Conservation (phyloP, 768 basidiomycete genomes). For the Sarcodon sp. region DNA sequence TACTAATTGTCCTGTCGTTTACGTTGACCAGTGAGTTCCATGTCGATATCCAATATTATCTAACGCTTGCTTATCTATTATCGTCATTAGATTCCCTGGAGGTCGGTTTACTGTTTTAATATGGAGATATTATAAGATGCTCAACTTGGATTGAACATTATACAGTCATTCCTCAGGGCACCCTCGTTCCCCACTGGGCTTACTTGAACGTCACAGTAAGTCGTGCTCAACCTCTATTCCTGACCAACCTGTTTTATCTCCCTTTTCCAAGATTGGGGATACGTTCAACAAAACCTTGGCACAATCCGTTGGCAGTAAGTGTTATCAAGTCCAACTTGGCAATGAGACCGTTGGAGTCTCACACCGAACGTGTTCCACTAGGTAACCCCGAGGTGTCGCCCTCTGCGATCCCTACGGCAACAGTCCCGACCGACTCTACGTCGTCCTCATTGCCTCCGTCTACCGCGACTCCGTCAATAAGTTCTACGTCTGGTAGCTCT, state of each 20-base stretch:
- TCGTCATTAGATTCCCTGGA: neutral
- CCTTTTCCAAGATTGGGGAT: no score
- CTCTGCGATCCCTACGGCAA: no score
- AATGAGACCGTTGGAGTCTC: no score
- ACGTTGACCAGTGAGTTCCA: neutral
- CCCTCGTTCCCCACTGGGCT: slow-evolving; percentile 35
- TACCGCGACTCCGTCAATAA: neutral
- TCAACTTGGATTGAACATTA: no score
- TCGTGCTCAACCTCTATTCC: neutral
- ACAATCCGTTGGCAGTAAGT: neutral
- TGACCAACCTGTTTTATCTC: no score
- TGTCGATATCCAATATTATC: slow-evolving; percentile 11
- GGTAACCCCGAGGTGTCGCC: no score
- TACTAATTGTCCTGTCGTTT: neutral
- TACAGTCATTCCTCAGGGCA: slow-evolving; percentile 24
- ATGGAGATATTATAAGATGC: no score
- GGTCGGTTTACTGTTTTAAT: neutral
- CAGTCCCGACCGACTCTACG: neutral
- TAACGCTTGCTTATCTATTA: neutral
- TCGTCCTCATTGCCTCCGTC: neutral
- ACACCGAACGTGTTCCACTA: no score
- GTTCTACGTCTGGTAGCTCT: neutral
- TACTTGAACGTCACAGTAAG: slow-evolving; percentile 30
- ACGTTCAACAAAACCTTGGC: neutral
- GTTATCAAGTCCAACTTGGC: no score